Base-by-base conservation (phyloP, 257 asterid species). In the Solanum arcanum region DNA sequence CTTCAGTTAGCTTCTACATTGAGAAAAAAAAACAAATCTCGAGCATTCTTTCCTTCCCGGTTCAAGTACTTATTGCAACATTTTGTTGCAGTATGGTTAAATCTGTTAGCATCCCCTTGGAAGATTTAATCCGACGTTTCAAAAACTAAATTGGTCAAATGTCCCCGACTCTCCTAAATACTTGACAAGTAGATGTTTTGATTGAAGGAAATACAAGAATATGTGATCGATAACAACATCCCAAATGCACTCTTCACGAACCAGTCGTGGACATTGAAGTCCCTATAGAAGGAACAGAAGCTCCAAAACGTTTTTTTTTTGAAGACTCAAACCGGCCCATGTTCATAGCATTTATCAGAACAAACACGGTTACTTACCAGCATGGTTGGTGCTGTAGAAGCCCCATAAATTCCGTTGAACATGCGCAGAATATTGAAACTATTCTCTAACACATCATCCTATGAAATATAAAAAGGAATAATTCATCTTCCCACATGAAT, bases 351-450 rank as follows among this genome's bases (percentile, higher is more conserved):
- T 72, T 31, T 37, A 25, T 72, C 23, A 84, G 12, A 66, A 66
- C 86, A 37, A 20, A 80, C 39, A 47, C 27, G 18, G 13, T 42
- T 69, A 90, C 98, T 94, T 86, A 97, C 99, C 96, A 95, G 92
- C 94, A 91, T 95, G 88, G 91, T 74, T 46, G 99, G 95, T 66
- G 98, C 98, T 16, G 92, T 84, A 62, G 98, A 92, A 89, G 99
- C 94, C 86, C 99, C 98, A 88, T 94, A 95, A 77, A 85, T 91
- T 90, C 89, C 90, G 37, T 93, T 95, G 87, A 92, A 96, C 99
- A 97, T 96, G 85, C 97, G 98, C 83, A 97, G 91, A 86, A 96
- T 86, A 87, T 97, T 97, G 96, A 95, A 97, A 90, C 87, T 94
- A 87, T 97, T 96, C 86, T 93, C 95, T 29, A 92, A 77, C 60